phyloP scores from a whole-genome alignment of 176 grass and related monocot genomes.

The Puccinellia tenuiflora region DNA sequence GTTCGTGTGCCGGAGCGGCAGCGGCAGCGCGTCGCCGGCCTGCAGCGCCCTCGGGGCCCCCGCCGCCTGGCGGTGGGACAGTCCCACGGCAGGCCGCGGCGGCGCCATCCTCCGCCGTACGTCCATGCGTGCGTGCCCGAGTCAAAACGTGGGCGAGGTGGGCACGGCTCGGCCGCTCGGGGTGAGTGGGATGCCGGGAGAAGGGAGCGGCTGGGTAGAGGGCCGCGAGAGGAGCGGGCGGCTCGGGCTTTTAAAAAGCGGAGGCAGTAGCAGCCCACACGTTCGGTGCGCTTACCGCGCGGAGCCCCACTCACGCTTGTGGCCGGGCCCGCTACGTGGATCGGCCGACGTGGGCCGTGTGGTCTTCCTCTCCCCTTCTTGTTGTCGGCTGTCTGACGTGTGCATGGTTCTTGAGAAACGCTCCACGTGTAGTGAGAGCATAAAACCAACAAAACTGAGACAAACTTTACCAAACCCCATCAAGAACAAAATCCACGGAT shows the following conservation, averaged over 20 bases:
- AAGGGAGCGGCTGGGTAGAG: background rate
- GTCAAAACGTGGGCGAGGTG: background rate
- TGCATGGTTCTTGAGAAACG: background rate
- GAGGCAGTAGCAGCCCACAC: background rate
- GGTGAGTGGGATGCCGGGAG: background rate
- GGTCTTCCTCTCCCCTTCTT: background rate
- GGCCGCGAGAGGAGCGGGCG: background rate
- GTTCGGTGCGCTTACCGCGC: constrained; percentile 15
- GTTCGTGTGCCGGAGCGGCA: constrained; percentile 87
- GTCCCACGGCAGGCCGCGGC: background rate
- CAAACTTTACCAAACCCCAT: no score
- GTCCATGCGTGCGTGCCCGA: constrained; percentile 26
- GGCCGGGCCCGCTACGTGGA: background rate
- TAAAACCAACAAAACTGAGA: no score
- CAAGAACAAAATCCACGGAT: no score
- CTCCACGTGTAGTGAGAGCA: no score
- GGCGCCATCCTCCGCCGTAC: background rate
- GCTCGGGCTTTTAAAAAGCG: constrained; percentile 22
- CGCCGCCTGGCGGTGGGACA: background rate
- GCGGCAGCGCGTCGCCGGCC: constrained; percentile 72
- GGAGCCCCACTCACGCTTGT: background rate
- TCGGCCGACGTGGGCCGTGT: constrained; percentile 3
- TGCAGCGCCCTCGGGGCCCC: constrained; percentile 45
- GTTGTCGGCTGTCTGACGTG: background rate
- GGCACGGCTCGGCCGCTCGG: background rate